Percentiles rank a stretch among this genome's conserved stretches.
Conservation (phyloP, 169 alveolate species). For the Cryptosporidium andersoni region DNA sequence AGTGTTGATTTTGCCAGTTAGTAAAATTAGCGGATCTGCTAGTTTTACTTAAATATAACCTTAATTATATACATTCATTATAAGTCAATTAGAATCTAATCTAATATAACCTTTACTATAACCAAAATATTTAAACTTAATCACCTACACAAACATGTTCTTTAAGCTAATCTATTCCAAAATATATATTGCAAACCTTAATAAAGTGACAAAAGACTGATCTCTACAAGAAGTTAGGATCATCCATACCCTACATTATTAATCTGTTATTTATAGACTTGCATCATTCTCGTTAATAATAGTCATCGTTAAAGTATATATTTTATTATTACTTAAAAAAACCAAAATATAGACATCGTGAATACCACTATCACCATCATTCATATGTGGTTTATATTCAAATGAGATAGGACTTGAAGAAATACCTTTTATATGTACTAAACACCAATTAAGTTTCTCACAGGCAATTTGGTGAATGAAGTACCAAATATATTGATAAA, state of each 20-base stretch:
- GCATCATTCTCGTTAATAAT: constrained; percentile 48
- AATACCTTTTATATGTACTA: constrained; percentile 39
- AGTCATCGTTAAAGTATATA: constrained; percentile 4
- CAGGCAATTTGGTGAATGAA: constrained; percentile 20
- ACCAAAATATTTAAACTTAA: no score
- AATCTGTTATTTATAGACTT: constrained; percentile 9
- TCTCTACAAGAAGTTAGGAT: no score
- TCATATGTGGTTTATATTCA: constrained; percentile 36
- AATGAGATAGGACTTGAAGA: constrained; percentile 15
- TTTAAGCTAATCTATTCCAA: no score
- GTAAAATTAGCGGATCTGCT: background rate
- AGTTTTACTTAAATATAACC: background rate
- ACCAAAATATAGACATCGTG: constrained; percentile 23
- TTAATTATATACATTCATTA: background rate
- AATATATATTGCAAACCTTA: no score
- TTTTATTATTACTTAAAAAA: constrained; percentile 16
- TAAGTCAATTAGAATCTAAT: background rate
- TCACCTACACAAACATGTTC: no score
- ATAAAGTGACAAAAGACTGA: no score
- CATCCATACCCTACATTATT: no score
- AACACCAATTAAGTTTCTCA: constrained; percentile 35
- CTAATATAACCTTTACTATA: no score
- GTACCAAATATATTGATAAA: constrained; percentile 36
- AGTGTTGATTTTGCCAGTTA: constrained; percentile 38
- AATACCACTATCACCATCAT: constrained; percentile 19